Percentiles rank a stretch among this genome's conserved stretches.
Conservation (phyloP, 805 yeast species). For the Schwanniomyces sp. region DNA sequence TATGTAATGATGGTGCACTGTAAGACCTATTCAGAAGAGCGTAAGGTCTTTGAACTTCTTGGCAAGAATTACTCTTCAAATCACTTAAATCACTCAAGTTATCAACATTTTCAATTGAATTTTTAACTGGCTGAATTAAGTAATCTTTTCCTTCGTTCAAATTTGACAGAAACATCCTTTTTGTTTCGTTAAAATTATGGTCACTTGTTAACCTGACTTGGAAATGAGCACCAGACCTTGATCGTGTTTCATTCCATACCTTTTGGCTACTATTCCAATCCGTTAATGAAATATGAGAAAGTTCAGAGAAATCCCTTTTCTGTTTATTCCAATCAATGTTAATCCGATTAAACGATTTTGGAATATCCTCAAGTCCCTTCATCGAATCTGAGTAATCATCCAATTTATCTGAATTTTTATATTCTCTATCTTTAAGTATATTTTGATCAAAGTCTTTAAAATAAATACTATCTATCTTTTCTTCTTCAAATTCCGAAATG, state of each 20-base stretch:
- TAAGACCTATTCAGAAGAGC: conserved; percentile 24
- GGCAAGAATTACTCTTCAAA: not conserved
- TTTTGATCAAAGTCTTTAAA: conserved; percentile 27
- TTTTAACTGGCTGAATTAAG: conserved; percentile 10
- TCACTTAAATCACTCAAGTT: conserved; percentile 23
- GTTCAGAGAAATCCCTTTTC: not conserved
- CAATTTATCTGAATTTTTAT: not conserved
- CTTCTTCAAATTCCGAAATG: conserved; percentile 23
- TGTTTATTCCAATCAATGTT: conserved; percentile 6
- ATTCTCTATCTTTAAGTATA: not conserved
- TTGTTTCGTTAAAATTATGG: conserved; percentile 9
- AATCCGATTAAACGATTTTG: conserved; percentile 9
- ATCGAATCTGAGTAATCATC: conserved; percentile 18
- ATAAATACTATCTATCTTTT: conserved; percentile 10
- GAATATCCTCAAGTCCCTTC: conserved; percentile 28
- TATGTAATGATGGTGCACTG: conserved; percentile 44
- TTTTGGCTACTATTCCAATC: conserved; percentile 31
- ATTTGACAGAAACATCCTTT: conserved; percentile 4
- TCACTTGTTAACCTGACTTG: conserved; percentile 18
- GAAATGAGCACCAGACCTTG: conserved; percentile 20
- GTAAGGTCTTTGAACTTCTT: conserved; percentile 3
- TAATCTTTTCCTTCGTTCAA: not conserved
- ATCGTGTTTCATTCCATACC: conserved; percentile 21
- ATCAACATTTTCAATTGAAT: conserved; percentile 23
- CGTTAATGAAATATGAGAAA: conserved; percentile 23